phyloP scores from a whole-genome alignment of 2,329 filamentous ascomycete genomes.

The Neocucurbitaria cava region DNA sequence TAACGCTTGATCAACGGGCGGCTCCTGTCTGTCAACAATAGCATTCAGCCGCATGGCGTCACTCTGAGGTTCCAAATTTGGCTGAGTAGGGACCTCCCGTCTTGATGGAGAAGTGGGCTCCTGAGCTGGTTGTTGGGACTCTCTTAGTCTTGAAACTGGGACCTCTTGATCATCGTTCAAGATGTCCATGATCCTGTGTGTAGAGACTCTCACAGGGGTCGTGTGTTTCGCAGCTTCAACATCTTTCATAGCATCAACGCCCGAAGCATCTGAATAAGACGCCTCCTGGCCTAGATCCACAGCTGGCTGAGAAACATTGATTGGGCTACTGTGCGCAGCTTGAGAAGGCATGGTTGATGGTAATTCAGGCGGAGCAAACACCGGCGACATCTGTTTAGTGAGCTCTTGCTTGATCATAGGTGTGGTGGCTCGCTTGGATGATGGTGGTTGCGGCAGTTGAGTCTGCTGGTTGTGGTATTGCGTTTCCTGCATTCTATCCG shows the following conservation, averaged over 20 bases:
- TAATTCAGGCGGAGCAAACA: conserved; percentile 15
- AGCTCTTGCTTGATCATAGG: conserved; percentile 22
- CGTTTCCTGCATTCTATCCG: neutral
- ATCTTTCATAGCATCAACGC: conserved; percentile 7
- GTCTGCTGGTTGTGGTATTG: conserved; percentile 6
- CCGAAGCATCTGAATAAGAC: conserved; percentile 16
- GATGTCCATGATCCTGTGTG: conserved; percentile 48
- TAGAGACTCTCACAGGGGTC: conserved; percentile 35
- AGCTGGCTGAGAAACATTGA: conserved; percentile 13
- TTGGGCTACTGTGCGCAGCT: conserved; percentile 26
- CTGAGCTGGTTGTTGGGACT: conserved; percentile 18
- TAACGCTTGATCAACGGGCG: conserved; percentile 29
- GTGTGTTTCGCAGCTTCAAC: conserved; percentile 23
- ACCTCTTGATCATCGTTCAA: conserved; percentile 46
- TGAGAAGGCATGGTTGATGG: conserved; percentile 22
- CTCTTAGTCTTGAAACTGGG: conserved; percentile 28
- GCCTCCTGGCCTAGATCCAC: conserved; percentile 7
- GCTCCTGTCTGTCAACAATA: conserved; percentile 26
- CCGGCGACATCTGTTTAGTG: conserved; percentile 24
- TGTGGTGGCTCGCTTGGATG: conserved; percentile 10
- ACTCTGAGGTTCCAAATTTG: conserved; percentile 26
- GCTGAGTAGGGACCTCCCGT: conserved; percentile 17
- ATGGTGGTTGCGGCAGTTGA: conserved; percentile 11
- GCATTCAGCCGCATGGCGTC: conserved; percentile 25
- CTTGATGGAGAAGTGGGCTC: conserved; percentile 28